Evolutionary conservation across 805 yeast genomes (phyloP), one percentile per base, ranked within the genome.

Genomic region (Yarrowia divulgata): DNA sequence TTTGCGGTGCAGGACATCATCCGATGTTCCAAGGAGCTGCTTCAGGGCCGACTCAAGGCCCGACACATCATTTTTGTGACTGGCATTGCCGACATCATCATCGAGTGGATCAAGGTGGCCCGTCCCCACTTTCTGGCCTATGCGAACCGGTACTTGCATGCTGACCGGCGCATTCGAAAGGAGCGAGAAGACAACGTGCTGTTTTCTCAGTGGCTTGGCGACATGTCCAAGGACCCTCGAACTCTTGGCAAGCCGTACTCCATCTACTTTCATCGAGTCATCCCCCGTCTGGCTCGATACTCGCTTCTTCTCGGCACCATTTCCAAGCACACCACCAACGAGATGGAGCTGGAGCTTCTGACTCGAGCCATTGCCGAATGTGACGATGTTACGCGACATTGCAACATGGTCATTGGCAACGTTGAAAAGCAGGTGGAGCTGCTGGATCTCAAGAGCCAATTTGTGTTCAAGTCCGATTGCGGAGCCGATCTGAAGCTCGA

Each of bases 251-350:
- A 72, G 29, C 80, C 81, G 2, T 77, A 77, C 48, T 75, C 77
- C 42, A 83, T 86, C 40, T 86, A 85, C 72, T 85, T 86, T 71
- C 84, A 85, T 46, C 85, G 88, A 0, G 85, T 86, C 57, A 81
- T 85, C 66, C 85, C 85, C 6, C 83, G 87, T 7, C 76, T 86
- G 19, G 86, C 85, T 50, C 79, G 88, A 57, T 81, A 90, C 68
- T 88, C 90, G 0, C 80, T 90, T 32, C 88, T 90, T 37, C 80
- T 90, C 19, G 75, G 78, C 13, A 89, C 91, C 19, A 85, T 90
- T 43, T 75, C 84, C 43, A 85, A 87, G 72, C 78, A 80, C 67
- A 84, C 87, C 0, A 80, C 79, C 23, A 79, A 82, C 4, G 81
- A 85, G 62, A 83, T 84, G 9, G 93, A 90, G 73, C 83, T 81